Evolutionary conservation across 345 rosid species (phyloP).

Genomic region (Psidium guajava): DNA sequence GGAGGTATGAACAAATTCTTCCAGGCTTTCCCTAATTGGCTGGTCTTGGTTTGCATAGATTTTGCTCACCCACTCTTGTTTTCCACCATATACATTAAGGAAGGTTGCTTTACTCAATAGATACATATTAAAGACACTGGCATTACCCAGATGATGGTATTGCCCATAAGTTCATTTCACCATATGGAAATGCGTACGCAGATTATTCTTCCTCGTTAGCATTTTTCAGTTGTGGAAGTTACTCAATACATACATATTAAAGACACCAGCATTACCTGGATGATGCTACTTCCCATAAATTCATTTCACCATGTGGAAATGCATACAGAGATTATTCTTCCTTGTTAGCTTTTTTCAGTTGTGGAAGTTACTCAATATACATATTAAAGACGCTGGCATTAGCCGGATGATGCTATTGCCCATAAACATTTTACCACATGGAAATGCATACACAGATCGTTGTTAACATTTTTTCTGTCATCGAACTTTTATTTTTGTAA

Average conservation of each 20-base stretch:
- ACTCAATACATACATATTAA: neutral
- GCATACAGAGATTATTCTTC: neutral
- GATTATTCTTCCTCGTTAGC: too few relatives aligned
- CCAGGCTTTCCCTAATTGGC: neutral
- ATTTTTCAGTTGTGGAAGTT: too few relatives aligned
- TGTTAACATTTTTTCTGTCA: too few relatives aligned
- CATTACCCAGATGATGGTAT: neutral
- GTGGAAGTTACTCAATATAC: too few relatives aligned
- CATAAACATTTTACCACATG: too few relatives aligned
- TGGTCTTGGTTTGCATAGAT: neutral
- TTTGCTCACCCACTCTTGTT: neutral
- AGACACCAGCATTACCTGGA: neutral
- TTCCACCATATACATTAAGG: neutral
- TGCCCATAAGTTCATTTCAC: neutral
- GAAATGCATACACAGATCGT: too few relatives aligned
- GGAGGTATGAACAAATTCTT: slow-evolving; percentile 49
- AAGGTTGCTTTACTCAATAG: neutral
- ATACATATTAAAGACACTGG: neutral
- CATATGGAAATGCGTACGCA: neutral
- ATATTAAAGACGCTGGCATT: too few relatives aligned
- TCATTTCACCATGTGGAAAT: neutral
- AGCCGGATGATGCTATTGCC: too few relatives aligned
- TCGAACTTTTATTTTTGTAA: neutral
- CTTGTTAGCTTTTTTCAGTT: neutral
- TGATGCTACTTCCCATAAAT: too few relatives aligned